phyloP scores from a whole-genome alignment of 1,284 basidiomycete genomes.

The Singerocomus inundabilis region DNA sequence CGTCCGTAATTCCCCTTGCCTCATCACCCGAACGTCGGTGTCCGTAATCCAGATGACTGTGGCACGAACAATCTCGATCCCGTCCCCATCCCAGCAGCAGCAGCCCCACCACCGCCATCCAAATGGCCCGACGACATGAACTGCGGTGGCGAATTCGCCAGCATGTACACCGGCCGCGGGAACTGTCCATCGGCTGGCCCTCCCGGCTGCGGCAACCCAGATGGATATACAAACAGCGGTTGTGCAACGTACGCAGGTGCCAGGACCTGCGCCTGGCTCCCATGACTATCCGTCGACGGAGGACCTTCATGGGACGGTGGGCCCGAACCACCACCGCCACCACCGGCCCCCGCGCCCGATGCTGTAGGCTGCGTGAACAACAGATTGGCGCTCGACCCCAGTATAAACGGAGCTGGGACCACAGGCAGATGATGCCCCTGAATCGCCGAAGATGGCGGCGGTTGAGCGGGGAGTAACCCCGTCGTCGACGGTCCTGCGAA shows the following conservation, averaged over 20 bases:
- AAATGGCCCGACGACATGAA: conserved; percentile 22
- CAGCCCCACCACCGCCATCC: conserved; percentile 15
- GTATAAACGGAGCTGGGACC: conserved; percentile 29
- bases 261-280: conserved; percentile 28
- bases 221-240: conserved; percentile 33
- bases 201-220: conserved; percentile 31
- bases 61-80: conserved; percentile 26
- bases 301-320: conserved; percentile 32
- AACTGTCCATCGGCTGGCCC: conserved; percentile 23
- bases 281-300: conserved; percentile 32
- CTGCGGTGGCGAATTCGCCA: conserved; percentile 28
- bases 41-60: conserved; percentile 29
- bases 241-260: conserved; percentile 35
- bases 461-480: conserved; percentile 29
- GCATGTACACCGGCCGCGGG: conserved; percentile 32
- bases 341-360: conserved; percentile 8
- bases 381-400: conserved; percentile 33
- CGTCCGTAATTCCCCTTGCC: not conserved
- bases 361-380: conserved; percentile 26
- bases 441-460: not conserved
- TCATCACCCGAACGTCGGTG: conserved; percentile 25
- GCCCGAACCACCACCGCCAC: conserved; percentile 18
- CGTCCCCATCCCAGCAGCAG: not conserved
- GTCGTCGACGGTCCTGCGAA: conserved; percentile 35
- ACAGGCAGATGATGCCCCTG: conserved; percentile 6